Conservation (phyloP, 345 rosid species). For the Alliaria petiolata region DNA sequence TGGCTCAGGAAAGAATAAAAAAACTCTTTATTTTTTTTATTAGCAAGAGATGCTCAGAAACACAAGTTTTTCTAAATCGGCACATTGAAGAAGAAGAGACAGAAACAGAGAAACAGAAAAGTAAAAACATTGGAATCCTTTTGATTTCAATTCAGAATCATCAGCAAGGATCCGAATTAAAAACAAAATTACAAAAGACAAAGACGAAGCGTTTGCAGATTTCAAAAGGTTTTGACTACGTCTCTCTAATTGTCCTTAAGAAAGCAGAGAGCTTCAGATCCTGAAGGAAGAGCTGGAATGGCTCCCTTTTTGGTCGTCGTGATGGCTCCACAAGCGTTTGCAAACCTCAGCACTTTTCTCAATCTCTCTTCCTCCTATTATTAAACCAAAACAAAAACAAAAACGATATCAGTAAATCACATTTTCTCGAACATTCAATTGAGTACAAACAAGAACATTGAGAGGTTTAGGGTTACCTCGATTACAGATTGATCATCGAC, state of each 20-base stretch:
- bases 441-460: neutral
- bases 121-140: too few species aligned
- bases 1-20: too few species aligned
- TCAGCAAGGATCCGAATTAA: neutral
- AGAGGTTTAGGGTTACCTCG: slow-evolving; percentile 48
- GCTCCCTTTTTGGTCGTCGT: slow-evolving; percentile 97
- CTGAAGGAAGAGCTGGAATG: slow-evolving; percentile 80
- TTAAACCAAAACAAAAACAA: too few species aligned
- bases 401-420: neutral
- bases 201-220: too few species aligned
- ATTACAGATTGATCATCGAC: slow-evolving; percentile 71
- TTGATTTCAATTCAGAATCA: neutral
- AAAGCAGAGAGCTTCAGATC: slow-evolving; percentile 47
- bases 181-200: too few species aligned
- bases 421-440: neutral
- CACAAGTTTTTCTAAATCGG: neutral
- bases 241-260: slow-evolving; percentile 33
- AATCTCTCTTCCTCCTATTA: slow-evolving; percentile 62
- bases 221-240: neutral
- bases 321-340: slow-evolving; percentile 94
- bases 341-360: slow-evolving; percentile 68
- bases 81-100: neutral
- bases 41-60: neutral
- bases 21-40: neutral
- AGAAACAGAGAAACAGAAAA: neutral